Conservation (phyloP, 2,329 filamentous ascomycete genomes). For the Ophiostoma sp. region DNA sequence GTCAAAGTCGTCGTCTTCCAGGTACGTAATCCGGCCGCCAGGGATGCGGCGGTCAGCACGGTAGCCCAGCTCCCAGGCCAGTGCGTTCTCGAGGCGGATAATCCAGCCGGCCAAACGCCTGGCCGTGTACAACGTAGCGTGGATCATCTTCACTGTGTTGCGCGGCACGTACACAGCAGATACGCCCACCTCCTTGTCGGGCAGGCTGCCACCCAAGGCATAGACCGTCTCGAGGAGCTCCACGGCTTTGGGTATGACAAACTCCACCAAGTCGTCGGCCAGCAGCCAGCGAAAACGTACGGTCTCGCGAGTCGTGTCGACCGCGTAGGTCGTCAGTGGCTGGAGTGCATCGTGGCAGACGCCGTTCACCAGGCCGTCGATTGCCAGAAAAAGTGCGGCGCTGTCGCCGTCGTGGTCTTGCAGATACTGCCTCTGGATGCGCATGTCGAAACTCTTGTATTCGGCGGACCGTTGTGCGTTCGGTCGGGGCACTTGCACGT, state of each 20-base stretch:
- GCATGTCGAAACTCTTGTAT: not conserved
- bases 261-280: constrained; percentile 25
- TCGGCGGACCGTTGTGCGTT: not conserved
- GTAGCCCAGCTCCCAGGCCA: constrained; percentile 29
- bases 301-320: not conserved
- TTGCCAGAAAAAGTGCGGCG: not conserved
- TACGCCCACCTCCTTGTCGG: not conserved
- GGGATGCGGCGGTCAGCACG: constrained; percentile 12
- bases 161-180: constrained; percentile 20
- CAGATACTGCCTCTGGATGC: constrained; percentile 16
- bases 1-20: not conserved
- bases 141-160: constrained; percentile 1
- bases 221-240: constrained; percentile 20
- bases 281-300: constrained; percentile 19
- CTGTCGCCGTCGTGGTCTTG: not conserved
- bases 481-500: not conserved
- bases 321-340: not conserved
- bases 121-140: not conserved
- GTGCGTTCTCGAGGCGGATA: constrained; percentile 20
- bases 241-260: constrained; percentile 24
- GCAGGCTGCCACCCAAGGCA: constrained; percentile 25
- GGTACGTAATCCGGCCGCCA: not conserved
- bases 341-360: constrained; percentile 16
- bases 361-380: not conserved
- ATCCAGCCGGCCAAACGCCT: constrained; percentile 23